phyloP scores from a whole-genome alignment of 2,329 filamentous ascomycete genomes.

The Aureobasidium leucospermi region DNA sequence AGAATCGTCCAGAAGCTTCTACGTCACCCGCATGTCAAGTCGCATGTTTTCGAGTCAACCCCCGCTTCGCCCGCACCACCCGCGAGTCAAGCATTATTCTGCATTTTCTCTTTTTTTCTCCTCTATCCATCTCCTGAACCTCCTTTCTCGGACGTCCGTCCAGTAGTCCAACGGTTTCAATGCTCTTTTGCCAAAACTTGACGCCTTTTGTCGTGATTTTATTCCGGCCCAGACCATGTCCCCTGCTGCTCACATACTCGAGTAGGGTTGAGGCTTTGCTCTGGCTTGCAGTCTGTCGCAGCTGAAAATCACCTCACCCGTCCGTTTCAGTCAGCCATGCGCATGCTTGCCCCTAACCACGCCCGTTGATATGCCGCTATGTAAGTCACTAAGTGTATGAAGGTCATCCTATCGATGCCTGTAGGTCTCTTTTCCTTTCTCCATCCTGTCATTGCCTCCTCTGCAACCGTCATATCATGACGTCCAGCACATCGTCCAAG shows the following conservation, averaged over 20 bases:
- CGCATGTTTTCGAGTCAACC: background rate
- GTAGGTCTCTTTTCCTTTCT: background rate
- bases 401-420: background rate
- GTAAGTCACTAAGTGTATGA: background rate
- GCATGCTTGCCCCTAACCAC: background rate
- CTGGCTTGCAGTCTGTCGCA: background rate
- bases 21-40: background rate
- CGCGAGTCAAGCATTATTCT: background rate
- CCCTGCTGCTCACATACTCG: background rate
- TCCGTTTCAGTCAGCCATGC: background rate
- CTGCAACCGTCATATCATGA: background rate
- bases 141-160: background rate
- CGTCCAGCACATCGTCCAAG: background rate
- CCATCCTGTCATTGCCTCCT: background rate
- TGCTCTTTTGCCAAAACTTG: background rate
- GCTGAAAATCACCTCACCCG: background rate
- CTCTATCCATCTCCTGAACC: background rate
- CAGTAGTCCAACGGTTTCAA: background rate
- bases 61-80: background rate
- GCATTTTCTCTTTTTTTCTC: background rate
- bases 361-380: background rate
- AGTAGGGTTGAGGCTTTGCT: too few species aligned
- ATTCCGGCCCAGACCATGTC: background rate
- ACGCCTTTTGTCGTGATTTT: background rate
- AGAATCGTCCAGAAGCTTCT: conserved; percentile 3